Base-by-base conservation (phyloP, 345 rosid genomes). In the Kernera saxatilis region DNA sequence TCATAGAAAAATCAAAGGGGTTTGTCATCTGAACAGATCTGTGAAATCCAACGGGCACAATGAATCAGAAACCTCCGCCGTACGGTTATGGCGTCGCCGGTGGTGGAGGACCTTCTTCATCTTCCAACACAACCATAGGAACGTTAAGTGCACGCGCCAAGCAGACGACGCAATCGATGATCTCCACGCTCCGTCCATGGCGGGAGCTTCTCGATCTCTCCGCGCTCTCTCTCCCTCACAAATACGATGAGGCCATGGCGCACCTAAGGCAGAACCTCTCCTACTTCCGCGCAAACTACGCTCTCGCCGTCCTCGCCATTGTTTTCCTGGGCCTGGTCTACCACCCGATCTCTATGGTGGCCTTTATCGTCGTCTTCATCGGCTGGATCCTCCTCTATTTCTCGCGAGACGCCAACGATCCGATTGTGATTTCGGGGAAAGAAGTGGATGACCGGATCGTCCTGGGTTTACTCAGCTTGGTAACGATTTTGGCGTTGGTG, bases 121-220 rank as follows among this genome's bases (percentile, higher is more conserved):
- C 74, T 21, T 8, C 83, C 5, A 18, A 74, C 22, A 39, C 81
- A 40, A 36, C 68, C 35, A 27, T 82, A 2, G 58, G 78, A 8
- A 69, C 87, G 19, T 81, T 82, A 70, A 69, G 81, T 55, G 50
- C 89, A 51, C 87, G 87, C 71, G 83, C 87, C 43, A 84, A 80
- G 30, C 75, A 79, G 26, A 64, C 87, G 15, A 74, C 84, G 56
- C 79, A 80, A 46, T 62, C 86, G 64, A 59, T 83, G 44, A 79
- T 81, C 14, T 53, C 86, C 4, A 77, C 87, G 51, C 90, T 87
- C 64, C 98, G 97, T 56, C 93, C 98, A 23, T 93, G 97, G 98
- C 60, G 69, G 4, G 94, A 89, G 50, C 80, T 93, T 48, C 41
- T 89, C 12, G 79, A 57, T 48, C 18, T 71, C 50, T 52, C 86